phyloP scores from a whole-genome alignment of 140 eudicot genomes.

The Anethum foeniculum region DNA sequence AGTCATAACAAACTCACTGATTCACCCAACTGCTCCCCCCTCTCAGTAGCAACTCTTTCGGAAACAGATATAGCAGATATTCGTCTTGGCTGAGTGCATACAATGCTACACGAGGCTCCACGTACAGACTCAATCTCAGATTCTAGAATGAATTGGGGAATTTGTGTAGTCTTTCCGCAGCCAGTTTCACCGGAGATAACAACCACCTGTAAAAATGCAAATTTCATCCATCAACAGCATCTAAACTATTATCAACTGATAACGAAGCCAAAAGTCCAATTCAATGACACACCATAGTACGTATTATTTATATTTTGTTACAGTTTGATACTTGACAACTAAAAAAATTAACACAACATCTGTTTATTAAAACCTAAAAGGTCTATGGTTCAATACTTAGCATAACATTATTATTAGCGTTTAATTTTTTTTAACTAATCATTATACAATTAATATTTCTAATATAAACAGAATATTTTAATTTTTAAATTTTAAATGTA shows the following conservation, averaged over 20 bases:
- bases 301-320: background rate
- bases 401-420: background rate
- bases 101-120: slow-evolving; percentile 79
- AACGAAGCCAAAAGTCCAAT: background rate
- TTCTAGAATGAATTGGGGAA: slow-evolving; percentile 92
- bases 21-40: slow-evolving; percentile 88
- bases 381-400: background rate
- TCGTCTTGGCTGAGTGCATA: slow-evolving; percentile 95
- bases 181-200: slow-evolving; percentile 99
- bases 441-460: too few relatives aligned
- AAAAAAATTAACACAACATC: background rate
- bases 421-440: too few relatives aligned
- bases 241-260: background rate
- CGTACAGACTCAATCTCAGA: slow-evolving; percentile 58
- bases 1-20: slow-evolving; percentile 45
- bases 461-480: background rate
- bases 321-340: background rate
- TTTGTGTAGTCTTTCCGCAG: slow-evolving; percentile 97
- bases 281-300: background rate
- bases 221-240: slow-evolving; percentile 8
- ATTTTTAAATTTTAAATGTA: too few relatives aligned
- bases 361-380: background rate
- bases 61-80: slow-evolving; percentile 97
- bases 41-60: slow-evolving; percentile 89
- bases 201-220: slow-evolving; percentile 52